These are phyloP conservation scores for Didymella lethalis DNA, from an alignment of 2,329 filamentous ascomycete species.

Conservation along the genomic window DNA sequence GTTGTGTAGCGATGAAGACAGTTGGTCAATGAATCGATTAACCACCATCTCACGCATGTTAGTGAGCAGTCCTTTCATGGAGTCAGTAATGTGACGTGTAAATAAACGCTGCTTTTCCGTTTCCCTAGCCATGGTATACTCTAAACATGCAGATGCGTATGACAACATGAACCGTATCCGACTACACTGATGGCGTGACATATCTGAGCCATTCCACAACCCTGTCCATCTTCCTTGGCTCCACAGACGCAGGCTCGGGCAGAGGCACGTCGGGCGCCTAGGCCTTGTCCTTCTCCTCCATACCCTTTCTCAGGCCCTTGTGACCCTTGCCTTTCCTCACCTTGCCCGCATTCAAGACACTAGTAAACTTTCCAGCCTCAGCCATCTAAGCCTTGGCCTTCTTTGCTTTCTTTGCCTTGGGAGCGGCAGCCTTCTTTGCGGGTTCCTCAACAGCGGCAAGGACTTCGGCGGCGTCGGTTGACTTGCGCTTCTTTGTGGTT, in stretches of 20 bases:
- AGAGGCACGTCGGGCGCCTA: slow-evolving; percentile 4
- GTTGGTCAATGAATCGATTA: not conserved
- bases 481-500: slow-evolving; percentile 37
- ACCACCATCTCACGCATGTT: not conserved
- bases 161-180: not conserved
- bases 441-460: slow-evolving; percentile 31
- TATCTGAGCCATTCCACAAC: slow-evolving; percentile 2
- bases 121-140: slow-evolving; percentile 12
- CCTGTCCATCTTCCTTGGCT: not conserved
- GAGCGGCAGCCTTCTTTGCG: slow-evolving; percentile 14
- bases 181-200: not conserved
- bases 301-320: slow-evolving; percentile 4
- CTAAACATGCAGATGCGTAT: slow-evolving; percentile 9
- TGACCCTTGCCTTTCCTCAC: too few relatives aligned
- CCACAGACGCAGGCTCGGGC: not conserved
- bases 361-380: slow-evolving; percentile 8
- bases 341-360: slow-evolving; percentile 12
- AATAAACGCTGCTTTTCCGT: slow-evolving; percentile 5
- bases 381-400: slow-evolving; percentile 19
- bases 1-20: not conserved
- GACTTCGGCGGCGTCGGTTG: slow-evolving; percentile 24
- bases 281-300: slow-evolving; percentile 12
- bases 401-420: slow-evolving; percentile 37
- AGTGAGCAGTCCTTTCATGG: not conserved
- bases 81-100: not conserved